Evolutionary conservation across 2,329 filamentous ascomycete genomes (phyloP), one percentile per base, ranked within the genome.

Genomic region (Coleophoma cylindrospora): DNA sequence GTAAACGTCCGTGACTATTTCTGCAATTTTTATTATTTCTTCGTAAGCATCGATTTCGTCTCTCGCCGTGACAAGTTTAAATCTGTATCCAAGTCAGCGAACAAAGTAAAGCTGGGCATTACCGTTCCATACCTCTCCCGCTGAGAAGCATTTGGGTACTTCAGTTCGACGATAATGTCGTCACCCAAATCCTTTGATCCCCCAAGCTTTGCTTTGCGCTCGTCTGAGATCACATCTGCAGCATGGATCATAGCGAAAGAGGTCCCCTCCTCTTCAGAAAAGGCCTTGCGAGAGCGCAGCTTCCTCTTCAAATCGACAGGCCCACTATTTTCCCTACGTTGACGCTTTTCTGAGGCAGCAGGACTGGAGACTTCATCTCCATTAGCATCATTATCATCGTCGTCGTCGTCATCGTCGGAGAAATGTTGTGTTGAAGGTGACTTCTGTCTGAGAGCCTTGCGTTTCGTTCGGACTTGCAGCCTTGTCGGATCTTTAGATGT

Each of bases 31-130:
- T 54, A 84, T 77, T 58, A 90, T 90, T 53, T 89, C 87, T 57
- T 86, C 79, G 32, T 87, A 79, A 38, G 87, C 86, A 61, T 91
- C 84, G 56, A 91, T 87, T 57, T 85, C 86, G 57, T 95, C 89
- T 56, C 86, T 86, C 44, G 88, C 88, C 63, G 81, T 82, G 27
- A 92, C 85, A 10, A 94, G 79, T 60, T 91, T 81, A 63, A 89
- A 91, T 58, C 84, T 76, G 56, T 43, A 21, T 43, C 51, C 36
- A 37, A 19, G 27, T 27, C 27, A 27, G 27, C 27, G 7, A 27
- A 27, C 27, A 5, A 27, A 27, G 27, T 27, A 7, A 8, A 27
- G 27, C 27, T 14, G 15, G 11, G 13, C 34, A n/a, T 22, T 34
- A 13, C 33, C 27, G 19, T 22, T 40, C 36, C 50, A 46, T 72